Evolutionary conservation across 768 basidiomycete species (phyloP), one percentile per base, ranked within the genome.

Genomic region (Podaxis pistillaris): DNA sequence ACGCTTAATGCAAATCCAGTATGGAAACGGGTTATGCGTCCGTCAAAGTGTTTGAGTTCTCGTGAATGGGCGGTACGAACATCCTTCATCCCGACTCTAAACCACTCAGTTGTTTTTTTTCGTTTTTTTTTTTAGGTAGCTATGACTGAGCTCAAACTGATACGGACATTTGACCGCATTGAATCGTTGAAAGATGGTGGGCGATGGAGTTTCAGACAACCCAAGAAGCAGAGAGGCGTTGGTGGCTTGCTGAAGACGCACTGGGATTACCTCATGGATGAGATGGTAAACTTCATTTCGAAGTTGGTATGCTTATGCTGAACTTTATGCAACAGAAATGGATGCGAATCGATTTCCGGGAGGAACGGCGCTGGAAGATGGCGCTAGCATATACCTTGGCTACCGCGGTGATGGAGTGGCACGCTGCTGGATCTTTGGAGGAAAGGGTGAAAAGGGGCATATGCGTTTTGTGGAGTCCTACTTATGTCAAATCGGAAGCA

Each of bases 221-320:
- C 95, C 9, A 98, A 96, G 75, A 96, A 95, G 74, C 93, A 96
- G 70, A 82, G 91, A 63, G 90, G 87, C 30, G 81, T 94, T 17
- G 87, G 89, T 22, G 86, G 88, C 1, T 67, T 88, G 54, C 78
- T 80, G 2, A 97, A 96, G 75, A 86, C 89, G 0, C 94, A 98
- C 70, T 96, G 94, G 94, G 97, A 98, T 72, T 91, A 95, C 74
- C 79, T 99, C 37, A 75, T 99, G 73, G 96, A 98, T 64, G 97
- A 99, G 75, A 94, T 98, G 94, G 94, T 93, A 59, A 67, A 84
- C 77, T 19, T 30, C 26, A 41, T 40, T 44, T 15, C 56, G 44
- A 17, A 47, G 36, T 68, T 44, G 7, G 19, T 50, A 17, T 51
- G 4, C 33, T 12, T 9, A 13, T 64, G 63, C n/a, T 60, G 47